Base-by-base conservation (phyloP, 345 rosid genomes). In the Pelargonium nanum region DNA sequence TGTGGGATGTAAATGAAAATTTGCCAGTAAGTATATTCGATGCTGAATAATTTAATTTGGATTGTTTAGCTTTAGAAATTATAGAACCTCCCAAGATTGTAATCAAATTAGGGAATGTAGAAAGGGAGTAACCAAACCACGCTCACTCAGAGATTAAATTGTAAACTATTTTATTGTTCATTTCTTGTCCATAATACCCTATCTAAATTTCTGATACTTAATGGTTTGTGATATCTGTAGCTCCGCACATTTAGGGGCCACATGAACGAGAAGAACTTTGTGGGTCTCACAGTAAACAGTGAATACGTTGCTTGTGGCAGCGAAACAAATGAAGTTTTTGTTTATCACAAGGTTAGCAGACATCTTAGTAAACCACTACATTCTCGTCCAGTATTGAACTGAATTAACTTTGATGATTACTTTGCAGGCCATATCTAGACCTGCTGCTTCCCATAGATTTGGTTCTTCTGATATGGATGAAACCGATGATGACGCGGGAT, bases 281-380 rank as follows among this genome's bases (percentile, higher is more conserved):
- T 78, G 10, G 91, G 91, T 55, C 88, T 85, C 54, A 70, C 86
- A 0, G 87, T 74, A 25, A 77, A 74, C 65, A 60, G 65, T 3
- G 75, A 82, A 19, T 85, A 73, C 69, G 70, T 85, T 9, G 85
- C 84, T 19, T 82, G 91, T 53, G 91, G 91, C 72, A 85, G 90
- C 50, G 87, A 85, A 72, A 80, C 87, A 34, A 85, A 85, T 57
- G 87, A 85, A 73, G 91, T 74, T n/a, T 77, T 69, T 57, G 85
- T 80, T 50, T 85, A 85, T 65, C 85, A 85, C 72, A 85, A 85
- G 88, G 91, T 84, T 19, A 26, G 67, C 20, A 24, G 58, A 22
- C 55, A 16, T 12, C 28, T 2, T 8, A 24, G 6, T 40, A 21
- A 57, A 0, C 21, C 10, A 21, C 22, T 26, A 26, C 24, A 24